Evolutionary conservation across 305 asterid genomes (phyloP).

Genomic region (Fraxinus latifolia): DNA sequence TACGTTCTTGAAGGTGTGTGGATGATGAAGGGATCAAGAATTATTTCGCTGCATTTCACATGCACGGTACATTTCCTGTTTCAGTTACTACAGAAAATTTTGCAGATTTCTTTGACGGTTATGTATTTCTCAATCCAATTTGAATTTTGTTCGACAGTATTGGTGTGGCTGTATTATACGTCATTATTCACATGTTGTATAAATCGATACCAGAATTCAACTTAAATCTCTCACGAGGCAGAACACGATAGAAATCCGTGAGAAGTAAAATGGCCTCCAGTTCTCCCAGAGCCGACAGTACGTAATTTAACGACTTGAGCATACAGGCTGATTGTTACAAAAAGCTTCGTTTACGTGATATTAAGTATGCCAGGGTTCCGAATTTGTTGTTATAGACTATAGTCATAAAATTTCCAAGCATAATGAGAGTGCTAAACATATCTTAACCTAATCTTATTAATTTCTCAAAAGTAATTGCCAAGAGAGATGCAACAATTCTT

Average conservation of each 20-base stretch:
- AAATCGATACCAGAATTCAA: not conserved
- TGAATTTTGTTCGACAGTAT: not conserved
- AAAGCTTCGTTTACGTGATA: not conserved
- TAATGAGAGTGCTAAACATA: not conserved
- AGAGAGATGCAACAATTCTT: constrained; percentile 56
- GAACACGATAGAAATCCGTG: not conserved
- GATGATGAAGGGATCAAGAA: constrained; percentile 76
- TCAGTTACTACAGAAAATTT: constrained; percentile 46
- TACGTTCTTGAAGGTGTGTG: constrained; percentile 52
- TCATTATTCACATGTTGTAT: not conserved
- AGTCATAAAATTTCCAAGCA: constrained; percentile 16
- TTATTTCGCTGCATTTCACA: constrained; percentile 86
- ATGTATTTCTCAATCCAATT: not conserved
- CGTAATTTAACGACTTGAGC: too few relatives aligned
- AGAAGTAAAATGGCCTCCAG: too few relatives aligned
- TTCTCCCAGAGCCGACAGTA: too few relatives aligned
- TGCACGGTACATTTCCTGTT: constrained; percentile 53
- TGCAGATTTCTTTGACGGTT: constrained; percentile 67
- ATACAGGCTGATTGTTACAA: too few relatives aligned
- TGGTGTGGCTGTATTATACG: not conserved
- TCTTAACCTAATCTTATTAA: not conserved
- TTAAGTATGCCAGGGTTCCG: not conserved
- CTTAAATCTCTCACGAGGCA: not conserved
- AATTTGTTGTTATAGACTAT: not conserved
- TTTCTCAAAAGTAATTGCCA: constrained; percentile 57